Percentiles rank a stretch among this genome's conserved stretches.
phyloP scores from a whole-genome alignment of 257 asterid genomes.

The Datura wrightii region DNA sequence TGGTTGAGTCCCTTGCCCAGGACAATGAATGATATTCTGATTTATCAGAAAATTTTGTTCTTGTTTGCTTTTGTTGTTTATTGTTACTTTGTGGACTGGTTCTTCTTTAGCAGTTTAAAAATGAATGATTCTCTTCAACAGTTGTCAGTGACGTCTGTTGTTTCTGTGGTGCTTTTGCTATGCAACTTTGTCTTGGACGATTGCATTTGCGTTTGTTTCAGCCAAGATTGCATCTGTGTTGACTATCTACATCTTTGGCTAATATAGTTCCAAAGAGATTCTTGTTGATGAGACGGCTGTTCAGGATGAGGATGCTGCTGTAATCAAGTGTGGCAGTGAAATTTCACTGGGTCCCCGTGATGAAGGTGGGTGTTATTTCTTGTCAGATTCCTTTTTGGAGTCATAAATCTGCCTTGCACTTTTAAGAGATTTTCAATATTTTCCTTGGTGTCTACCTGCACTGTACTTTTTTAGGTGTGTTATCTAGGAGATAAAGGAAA shows the following conservation, averaged over 20 bases:
- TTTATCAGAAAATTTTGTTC: background rate
- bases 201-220: slow-evolving; percentile 10
- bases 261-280: slow-evolving; percentile 57
- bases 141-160: background rate
- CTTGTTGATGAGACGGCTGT: slow-evolving; percentile 72
- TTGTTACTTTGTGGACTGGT: background rate
- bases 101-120: slow-evolving; percentile 16
- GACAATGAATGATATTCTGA: background rate
- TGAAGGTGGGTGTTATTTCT: slow-evolving; percentile 48
- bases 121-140: slow-evolving; percentile 22
- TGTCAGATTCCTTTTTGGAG: background rate
- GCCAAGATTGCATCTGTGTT: background rate
- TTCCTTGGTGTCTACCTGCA: background rate
- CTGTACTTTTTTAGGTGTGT: background rate
- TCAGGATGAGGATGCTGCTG: slow-evolving; percentile 58
- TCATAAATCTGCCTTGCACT: background rate
- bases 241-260: slow-evolving; percentile 2
- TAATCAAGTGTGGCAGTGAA: slow-evolving; percentile 84
- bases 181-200: slow-evolving; percentile 15
- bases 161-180: background rate
- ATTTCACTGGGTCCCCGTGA: slow-evolving; percentile 66
- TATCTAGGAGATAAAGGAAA: background rate
- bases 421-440: background rate
- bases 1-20: background rate
- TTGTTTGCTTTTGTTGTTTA: background rate